These are phyloP conservation scores for Starmerella cellae DNA, from an alignment of 805 yeast genomes.

Conservation along the genomic window DNA sequence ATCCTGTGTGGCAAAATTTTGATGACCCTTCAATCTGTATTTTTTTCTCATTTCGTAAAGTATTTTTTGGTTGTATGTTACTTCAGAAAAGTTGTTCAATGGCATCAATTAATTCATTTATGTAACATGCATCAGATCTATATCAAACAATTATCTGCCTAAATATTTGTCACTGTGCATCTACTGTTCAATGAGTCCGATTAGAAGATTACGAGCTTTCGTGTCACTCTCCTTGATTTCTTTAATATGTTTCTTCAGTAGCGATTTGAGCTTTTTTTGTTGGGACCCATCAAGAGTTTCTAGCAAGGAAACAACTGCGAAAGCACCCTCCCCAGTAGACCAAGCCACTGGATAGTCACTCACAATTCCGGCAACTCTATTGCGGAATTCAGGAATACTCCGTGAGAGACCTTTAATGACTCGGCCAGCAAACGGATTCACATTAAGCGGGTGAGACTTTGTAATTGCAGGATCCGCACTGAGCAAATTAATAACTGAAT, in stretches of 20 bases:
- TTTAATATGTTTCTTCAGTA: constrained; percentile 33
- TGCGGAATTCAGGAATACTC: constrained; percentile 36
- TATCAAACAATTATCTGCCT: too few species aligned
- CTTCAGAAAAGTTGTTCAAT: not conserved
- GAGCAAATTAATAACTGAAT: constrained; percentile 38
- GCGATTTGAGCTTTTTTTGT: constrained; percentile 37
- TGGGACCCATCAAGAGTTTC: constrained; percentile 44
- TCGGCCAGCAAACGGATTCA: constrained; percentile 19
- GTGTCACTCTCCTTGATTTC: constrained; percentile 21
- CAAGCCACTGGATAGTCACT: constrained; percentile 46
- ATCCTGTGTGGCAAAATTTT: too few species aligned
- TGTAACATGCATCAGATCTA: too few species aligned
- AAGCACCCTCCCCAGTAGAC: constrained; percentile 62
- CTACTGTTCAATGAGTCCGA: constrained; percentile 18
- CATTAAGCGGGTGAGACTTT: constrained; percentile 47
- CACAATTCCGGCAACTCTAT: constrained; percentile 38
- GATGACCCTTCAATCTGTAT: too few species aligned
- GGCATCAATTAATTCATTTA: too few species aligned
- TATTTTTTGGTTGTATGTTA: too few species aligned
- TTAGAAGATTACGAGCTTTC: constrained; percentile 28
- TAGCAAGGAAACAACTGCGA: constrained; percentile 65
- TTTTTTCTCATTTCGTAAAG: too few species aligned
- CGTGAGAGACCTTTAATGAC: constrained; percentile 18
- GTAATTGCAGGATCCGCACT: constrained; percentile 49
- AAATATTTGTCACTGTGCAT: too few species aligned